Evolutionary conservation across 352 stramenopile species (phyloP).

Genomic region (Pythium apleroticum): DNA sequence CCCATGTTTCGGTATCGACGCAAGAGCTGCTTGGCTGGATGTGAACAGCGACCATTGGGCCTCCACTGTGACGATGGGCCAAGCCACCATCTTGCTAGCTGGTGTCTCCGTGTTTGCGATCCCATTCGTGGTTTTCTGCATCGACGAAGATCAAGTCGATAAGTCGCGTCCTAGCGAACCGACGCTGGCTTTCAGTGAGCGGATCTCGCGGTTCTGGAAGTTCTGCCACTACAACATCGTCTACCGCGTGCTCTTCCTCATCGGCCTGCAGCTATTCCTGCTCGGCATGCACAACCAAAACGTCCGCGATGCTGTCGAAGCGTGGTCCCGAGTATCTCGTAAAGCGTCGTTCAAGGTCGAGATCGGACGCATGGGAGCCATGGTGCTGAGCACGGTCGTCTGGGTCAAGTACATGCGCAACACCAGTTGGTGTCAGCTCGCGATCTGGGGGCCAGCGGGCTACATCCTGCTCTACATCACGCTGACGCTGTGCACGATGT

Average conservation of each 20-base stretch:
- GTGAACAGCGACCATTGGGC: background rate
- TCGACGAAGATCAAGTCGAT: background rate
- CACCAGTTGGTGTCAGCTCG: slow-evolving; percentile 2
- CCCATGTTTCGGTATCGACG: slow-evolving; percentile 64
- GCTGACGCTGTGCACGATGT: slow-evolving; percentile 25
- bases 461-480: slow-evolving; percentile 4
- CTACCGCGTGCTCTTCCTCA: slow-evolving; percentile 18
- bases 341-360: background rate
- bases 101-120: background rate
- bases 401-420: slow-evolving; percentile 10
- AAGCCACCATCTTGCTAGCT: slow-evolving; percentile 1
- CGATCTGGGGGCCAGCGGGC: background rate
- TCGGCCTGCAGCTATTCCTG: slow-evolving; percentile 9
- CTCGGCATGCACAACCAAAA: slow-evolving; percentile 20
- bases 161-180: background rate
- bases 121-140: slow-evolving; percentile 3
- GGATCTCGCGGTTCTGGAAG: slow-evolving; percentile 12
- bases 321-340: slow-evolving; percentile 6
- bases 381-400: background rate
- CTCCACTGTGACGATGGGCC: slow-evolving; percentile 1
- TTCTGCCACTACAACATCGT: slow-evolving; percentile 26
- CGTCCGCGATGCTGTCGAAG: slow-evolving; percentile 10
- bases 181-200: background rate
- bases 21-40: slow-evolving; percentile 68
- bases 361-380: background rate